Evolutionary conservation across 2,329 filamentous ascomycete genomes (phyloP).

Genomic region (Cladosporium sp.): DNA sequence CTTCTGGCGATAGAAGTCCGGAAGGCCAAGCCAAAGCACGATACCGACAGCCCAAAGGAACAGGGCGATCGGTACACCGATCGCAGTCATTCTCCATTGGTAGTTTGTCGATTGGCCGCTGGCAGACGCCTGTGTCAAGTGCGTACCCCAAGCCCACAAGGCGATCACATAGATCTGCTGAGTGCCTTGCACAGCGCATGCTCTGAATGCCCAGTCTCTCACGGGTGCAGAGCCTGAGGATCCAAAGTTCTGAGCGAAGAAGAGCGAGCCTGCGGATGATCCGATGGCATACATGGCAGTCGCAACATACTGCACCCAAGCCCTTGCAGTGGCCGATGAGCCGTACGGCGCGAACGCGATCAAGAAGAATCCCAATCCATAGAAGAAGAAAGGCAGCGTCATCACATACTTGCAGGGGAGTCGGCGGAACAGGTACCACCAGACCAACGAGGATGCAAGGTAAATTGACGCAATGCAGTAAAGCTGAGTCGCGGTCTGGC

Average conservation of each 20-base stretch:
- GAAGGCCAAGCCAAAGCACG: constrained; percentile 61
- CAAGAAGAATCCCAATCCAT: constrained; percentile 63
- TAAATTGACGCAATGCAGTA: constrained; percentile 65
- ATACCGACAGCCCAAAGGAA: constrained; percentile 60
- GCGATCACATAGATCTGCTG: constrained; percentile 67
- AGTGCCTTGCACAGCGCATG: constrained; percentile 66
- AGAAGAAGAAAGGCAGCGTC: constrained; percentile 64
- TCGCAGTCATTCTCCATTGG: constrained; percentile 43
- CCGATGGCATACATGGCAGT: constrained; percentile 64
- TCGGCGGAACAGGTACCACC: constrained; percentile 64
- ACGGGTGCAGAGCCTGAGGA: constrained; percentile 56
- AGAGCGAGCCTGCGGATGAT: constrained; percentile 64
- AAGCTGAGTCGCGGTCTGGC: constrained; percentile 59
- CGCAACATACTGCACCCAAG: constrained; percentile 62
- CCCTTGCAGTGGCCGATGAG: constrained; percentile 42
- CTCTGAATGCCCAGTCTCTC: constrained; percentile 66
- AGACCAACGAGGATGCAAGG: constrained; percentile 58
- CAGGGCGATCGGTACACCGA: constrained; percentile 60
- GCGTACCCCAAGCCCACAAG: constrained; percentile 68
- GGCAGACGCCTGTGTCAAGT: constrained; percentile 5
- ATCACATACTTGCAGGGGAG: constrained; percentile 60
- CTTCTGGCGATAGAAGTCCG: constrained; percentile 65
- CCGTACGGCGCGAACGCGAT: constrained; percentile 62
- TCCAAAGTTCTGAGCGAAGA: constrained; percentile 67
- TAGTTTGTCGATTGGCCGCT: constrained; percentile 19